Conservation (phyloP, 192 early-diverging fungal genomes). For the Backusella westeae region DNA sequence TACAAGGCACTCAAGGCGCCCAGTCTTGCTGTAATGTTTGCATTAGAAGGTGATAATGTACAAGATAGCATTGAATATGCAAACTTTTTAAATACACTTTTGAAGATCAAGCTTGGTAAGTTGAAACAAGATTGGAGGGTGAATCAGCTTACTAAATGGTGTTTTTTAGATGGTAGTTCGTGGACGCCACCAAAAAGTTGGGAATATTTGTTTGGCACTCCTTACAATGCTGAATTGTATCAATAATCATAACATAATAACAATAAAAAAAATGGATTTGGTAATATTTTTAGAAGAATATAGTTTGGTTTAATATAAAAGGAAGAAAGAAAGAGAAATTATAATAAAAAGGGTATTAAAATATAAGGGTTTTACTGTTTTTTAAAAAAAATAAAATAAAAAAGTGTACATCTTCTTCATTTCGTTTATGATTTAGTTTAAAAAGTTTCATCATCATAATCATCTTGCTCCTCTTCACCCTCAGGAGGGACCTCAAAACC, state of each 20-base stretch:
- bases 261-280: neutral
- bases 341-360: conserved; percentile 12
- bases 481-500: conserved; percentile 81
- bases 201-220: conserved; percentile 52
- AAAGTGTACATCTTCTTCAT: neutral
- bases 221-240: conserved; percentile 51
- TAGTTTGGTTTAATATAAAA: neutral
- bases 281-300: neutral
- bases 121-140: neutral
- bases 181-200: conserved; percentile 56
- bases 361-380: neutral
- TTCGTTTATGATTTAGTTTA: conserved; percentile 30
- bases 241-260: conserved; percentile 40
- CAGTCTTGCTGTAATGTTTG: conserved; percentile 57
- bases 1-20: conserved; percentile 43
- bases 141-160: conserved; percentile 7
- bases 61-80: conserved; percentile 64
- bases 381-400: neutral
- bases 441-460: conserved; percentile 64
- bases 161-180: conserved; percentile 4
- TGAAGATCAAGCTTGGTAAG: neutral
- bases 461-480: conserved; percentile 36
- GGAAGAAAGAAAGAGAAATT: neutral
- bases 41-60: conserved; percentile 73
- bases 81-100: conserved; percentile 43